A percentile compares a stretch with the other conserved stretches of the same genome.
These are phyloP conservation scores for Xylaria sp. DNA, from an alignment of 2,329 filamentous ascomycete species.

Conservation along the genomic window DNA sequence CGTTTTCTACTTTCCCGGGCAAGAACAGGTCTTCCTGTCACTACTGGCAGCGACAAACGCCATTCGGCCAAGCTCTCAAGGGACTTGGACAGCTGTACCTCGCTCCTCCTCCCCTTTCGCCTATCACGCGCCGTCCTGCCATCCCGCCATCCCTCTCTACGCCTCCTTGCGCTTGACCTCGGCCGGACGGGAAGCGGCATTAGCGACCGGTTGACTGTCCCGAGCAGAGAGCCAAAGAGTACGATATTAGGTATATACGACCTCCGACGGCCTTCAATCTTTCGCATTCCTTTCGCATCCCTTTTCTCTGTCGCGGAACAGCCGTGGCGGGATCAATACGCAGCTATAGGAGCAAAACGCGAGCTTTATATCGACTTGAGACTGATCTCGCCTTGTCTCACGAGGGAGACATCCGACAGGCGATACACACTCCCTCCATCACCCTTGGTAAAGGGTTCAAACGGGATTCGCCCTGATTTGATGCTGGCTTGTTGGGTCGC, in stretches of 20 bases:
- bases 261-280: background rate
- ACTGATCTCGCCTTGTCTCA: conserved; percentile 32
- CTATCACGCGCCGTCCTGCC: background rate
- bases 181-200: background rate
- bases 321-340: conserved; percentile 11
- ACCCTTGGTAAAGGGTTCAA: conserved; percentile 6
- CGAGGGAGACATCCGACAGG: conserved; percentile 19
- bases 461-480: conserved; percentile 9
- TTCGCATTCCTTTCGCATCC: conserved; percentile 12
- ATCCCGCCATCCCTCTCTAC: background rate
- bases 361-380: conserved; percentile 24
- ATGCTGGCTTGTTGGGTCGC: conserved; percentile 4
- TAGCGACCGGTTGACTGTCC: conserved; percentile 1
- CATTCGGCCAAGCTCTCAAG: background rate
- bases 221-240: background rate
- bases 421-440: conserved; percentile 6
- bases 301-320: conserved; percentile 21
- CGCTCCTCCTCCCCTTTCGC: conserved; percentile 13
- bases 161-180: conserved; percentile 4
- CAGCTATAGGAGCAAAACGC: conserved; percentile 20
- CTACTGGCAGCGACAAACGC: conserved; percentile 17
- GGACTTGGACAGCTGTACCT: conserved; percentile 2
- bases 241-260: background rate
- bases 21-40: conserved; percentile 14
- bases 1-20: conserved; percentile 6